Percentiles rank a stretch among this genome's conserved stretches.
phyloP scores from a whole-genome alignment of 805 yeast species.

The Wickerhamomyces xylosicus region DNA sequence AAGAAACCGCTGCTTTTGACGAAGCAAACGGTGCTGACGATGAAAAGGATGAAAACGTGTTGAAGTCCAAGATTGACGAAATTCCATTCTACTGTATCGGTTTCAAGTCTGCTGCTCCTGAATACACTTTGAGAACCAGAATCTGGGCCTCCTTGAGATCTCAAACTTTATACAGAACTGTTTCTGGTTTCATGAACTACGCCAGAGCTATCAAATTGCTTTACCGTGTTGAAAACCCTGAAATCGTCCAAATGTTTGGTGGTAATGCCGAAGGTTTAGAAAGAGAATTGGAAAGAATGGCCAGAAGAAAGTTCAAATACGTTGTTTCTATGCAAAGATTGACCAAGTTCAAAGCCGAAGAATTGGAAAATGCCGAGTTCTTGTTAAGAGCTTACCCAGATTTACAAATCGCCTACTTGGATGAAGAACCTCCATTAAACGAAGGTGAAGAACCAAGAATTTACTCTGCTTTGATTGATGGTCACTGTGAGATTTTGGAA shows the following conservation, averaged over 20 bases:
- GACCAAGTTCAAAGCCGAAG: constrained; percentile 60
- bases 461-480: constrained; percentile 72
- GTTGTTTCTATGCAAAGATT: constrained; percentile 83
- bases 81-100: constrained; percentile 94
- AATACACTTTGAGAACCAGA: constrained; percentile 90
- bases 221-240: constrained; percentile 92
- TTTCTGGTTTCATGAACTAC: constrained; percentile 97
- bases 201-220: constrained; percentile 90
- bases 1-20: constrained; percentile 77
- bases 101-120: constrained; percentile 96
- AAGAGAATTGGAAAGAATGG: constrained; percentile 87
- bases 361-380: constrained; percentile 71
- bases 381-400: constrained; percentile 79
- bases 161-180: constrained; percentile 93
- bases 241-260: constrained; percentile 94
- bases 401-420: constrained; percentile 84
- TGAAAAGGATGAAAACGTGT: constrained; percentile 52
- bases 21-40: constrained; percentile 28
- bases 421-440: constrained; percentile 75
- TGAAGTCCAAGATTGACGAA: constrained; percentile 82
- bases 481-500: constrained; percentile 63
- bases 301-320: constrained; percentile 72
- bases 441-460: constrained; percentile 65
- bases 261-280: constrained; percentile 96
- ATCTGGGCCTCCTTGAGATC: constrained; percentile 98